Percentiles rank a stretch among this genome's conserved stretches.
Conservation (phyloP, 768 basidiomycete species). For the Kwoniella mangroviensis region DNA sequence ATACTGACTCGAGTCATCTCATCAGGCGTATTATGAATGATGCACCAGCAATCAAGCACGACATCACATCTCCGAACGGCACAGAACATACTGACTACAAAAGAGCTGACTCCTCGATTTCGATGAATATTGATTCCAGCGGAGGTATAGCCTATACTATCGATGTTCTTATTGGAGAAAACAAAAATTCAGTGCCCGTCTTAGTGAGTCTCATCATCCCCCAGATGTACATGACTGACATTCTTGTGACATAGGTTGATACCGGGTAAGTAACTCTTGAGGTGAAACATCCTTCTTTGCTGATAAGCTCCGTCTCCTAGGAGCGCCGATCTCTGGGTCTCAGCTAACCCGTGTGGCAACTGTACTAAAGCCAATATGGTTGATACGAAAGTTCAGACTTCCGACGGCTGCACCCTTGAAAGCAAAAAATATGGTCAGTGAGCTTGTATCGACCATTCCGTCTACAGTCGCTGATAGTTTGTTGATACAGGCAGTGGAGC, state of each 20-base stretch:
- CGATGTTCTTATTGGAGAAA: slow-evolving; percentile 6
- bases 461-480: background rate
- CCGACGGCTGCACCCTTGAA: slow-evolving; percentile 5
- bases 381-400: background rate
- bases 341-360: slow-evolving; percentile 9
- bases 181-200: slow-evolving; percentile 6
- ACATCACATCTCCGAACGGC: background rate
- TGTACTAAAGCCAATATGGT: slow-evolving; percentile 4
- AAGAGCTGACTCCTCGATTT: slow-evolving; percentile 2
- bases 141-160: slow-evolving; percentile 16
- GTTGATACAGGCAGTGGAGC: background rate
- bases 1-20: background rate
- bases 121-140: slow-evolving; percentile 9
- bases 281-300: background rate
- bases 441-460: background rate
- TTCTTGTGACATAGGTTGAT: slow-evolving; percentile 5
- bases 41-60: background rate
- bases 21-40: background rate
- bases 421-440: slow-evolving; percentile 12
- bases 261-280: slow-evolving; percentile 11
- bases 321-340: slow-evolving; percentile 16
- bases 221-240: background rate
- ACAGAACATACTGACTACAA: background rate
- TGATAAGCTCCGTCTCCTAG: background rate
- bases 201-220: slow-evolving; percentile 1